Evolutionary conservation across 768 basidiomycete species (phyloP).

Genomic region (Paxillus rubicundulus): DNA sequence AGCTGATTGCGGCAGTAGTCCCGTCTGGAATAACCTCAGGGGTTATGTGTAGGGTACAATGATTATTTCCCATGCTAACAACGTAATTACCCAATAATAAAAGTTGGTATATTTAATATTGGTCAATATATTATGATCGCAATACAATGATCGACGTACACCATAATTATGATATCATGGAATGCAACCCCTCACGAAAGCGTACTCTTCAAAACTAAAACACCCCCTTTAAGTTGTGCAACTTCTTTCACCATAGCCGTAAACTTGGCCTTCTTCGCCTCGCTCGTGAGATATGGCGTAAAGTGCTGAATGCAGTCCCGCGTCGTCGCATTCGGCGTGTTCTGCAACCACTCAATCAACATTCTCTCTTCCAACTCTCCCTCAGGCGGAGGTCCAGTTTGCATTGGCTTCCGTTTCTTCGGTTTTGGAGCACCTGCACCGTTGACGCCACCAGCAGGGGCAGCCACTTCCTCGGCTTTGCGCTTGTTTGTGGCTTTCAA

Average conservation of each 20-base stretch:
- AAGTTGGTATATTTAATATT: too few species aligned
- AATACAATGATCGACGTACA: slow-evolving; percentile 19
- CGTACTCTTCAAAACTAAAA: slow-evolving; percentile 53
- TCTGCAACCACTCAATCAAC: slow-evolving; percentile 75
- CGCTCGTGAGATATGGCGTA: slow-evolving; percentile 68
- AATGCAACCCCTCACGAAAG: slow-evolving; percentile 18
- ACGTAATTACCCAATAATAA: too few species aligned
- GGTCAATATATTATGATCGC: too few species aligned
- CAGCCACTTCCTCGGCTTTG: slow-evolving; percentile 47
- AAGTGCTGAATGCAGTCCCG: slow-evolving; percentile 81
- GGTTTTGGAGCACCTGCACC: slow-evolving; percentile 37
- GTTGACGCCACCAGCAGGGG: slow-evolving; percentile 10
- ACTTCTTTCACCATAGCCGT: slow-evolving; percentile 80
- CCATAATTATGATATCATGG: not conserved
- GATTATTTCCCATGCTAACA: not conserved
- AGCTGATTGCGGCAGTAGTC: too few species aligned
- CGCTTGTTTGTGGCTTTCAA: slow-evolving; percentile 53
- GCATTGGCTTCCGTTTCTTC: slow-evolving; percentile 54
- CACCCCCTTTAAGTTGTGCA: slow-evolving; percentile 65
- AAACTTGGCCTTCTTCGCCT: slow-evolving; percentile 68
- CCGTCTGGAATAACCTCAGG: too few species aligned
- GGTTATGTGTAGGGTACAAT: too few species aligned
- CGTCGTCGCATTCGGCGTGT: slow-evolving; percentile 66
- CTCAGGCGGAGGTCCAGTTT: slow-evolving; percentile 39
- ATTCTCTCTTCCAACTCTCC: slow-evolving; percentile 61